phyloP scores from a whole-genome alignment of 345 rosid genomes.

The Psidium guajava region DNA sequence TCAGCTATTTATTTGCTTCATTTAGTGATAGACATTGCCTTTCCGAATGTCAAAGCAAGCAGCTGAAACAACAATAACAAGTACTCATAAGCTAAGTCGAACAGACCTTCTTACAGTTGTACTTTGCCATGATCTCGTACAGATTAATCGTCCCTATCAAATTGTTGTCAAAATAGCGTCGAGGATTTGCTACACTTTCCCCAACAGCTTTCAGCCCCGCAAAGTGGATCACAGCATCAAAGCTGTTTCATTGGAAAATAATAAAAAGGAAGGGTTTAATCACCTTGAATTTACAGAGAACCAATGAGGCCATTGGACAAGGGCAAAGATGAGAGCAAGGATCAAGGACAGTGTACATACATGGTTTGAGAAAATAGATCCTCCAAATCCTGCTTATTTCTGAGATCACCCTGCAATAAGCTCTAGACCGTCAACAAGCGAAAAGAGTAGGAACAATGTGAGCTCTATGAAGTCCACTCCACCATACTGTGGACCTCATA shows the following conservation, averaged over 20 bases:
- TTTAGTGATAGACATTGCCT: neutral
- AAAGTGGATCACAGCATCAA: constrained; percentile 91
- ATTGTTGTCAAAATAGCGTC: constrained; percentile 74
- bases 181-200: constrained; percentile 74
- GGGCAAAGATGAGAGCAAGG: neutral
- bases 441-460: neutral
- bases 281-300: neutral
- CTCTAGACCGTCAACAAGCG: neutral
- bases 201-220: constrained; percentile 95
- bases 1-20: neutral
- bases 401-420: constrained; percentile 72
- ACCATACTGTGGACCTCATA: neutral
- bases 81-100: neutral
- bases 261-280: neutral
- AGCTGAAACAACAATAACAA: neutral
- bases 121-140: constrained; percentile 61
- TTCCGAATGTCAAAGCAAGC: neutral
- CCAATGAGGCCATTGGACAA: neutral
- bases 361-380: constrained; percentile 57
- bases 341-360: constrained; percentile 17
- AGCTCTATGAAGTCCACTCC: neutral
- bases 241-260: constrained; percentile 25
- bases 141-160: constrained; percentile 68
- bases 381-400: constrained; percentile 76
- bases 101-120: constrained; percentile 59